Evolutionary conservation across 2,329 filamentous ascomycete species (phyloP), one percentile per base, ranked within the genome.

Genomic region (Fusarium decemcellulare): DNA sequence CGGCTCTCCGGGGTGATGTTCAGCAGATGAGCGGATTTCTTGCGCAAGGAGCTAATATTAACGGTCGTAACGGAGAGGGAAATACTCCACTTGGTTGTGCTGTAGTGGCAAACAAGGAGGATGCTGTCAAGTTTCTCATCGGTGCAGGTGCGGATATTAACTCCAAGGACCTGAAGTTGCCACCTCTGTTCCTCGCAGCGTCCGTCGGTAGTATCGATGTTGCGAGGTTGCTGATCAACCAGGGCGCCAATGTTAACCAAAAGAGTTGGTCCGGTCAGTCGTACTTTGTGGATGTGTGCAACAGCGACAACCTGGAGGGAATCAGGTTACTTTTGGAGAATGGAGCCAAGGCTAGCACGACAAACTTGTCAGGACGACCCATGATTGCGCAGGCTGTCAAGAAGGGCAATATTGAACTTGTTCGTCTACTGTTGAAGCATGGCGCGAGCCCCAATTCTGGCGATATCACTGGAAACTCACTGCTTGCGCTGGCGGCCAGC

Each of bases 1-100:
- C 80, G 1, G 73, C 76, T 3, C 66, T 75, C 1, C 68, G 72
- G 2, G 80, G 80, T 0, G 77, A 81, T n/a, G 61, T 77, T 1
- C 68, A 70, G 11, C 79, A 81, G 18, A 74, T 80, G 42, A 73
- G 70, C 1, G 77, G 75, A 1, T 70, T 81, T 16, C 63, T 81
- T 10, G 63, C 70, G 4, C 76, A 81, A 47, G 80, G 80, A 8
- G 78, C 76, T 37, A 80, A 78, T 39, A 74, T 80, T 30, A 77
- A 80, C 55, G 79, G 80, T 5, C 72, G 74, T n/a, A 76, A 81
- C 32, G 80, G 78, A 3, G 67, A 80, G 7, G 76, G 79, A 2
- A 75, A 79, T 34, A 79, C 76, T 0, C 73, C 80, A 2, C 64
- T 81, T 11, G 75, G 77, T 32, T 79, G 79, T 9, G 79, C 80